Percentiles rank a stretch among this genome's conserved stretches.
phyloP scores from a whole-genome alignment of 2,329 filamentous ascomycete genomes.

The Colletotrichum somersetense region DNA sequence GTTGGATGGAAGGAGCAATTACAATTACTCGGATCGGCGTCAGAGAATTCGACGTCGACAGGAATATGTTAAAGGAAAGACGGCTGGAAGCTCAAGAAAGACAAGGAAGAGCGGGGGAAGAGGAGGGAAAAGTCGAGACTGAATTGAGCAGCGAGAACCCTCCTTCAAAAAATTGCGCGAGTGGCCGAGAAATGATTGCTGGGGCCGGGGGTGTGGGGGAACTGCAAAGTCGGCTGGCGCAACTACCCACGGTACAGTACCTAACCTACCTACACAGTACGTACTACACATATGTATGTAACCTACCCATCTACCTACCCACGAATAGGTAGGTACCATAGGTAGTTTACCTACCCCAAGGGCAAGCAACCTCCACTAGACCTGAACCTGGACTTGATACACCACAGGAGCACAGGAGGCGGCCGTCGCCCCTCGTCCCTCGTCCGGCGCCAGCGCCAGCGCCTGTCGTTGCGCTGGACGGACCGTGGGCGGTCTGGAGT shows the following conservation, averaged over 20 bases:
- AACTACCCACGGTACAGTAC: background rate
- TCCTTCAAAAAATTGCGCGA: conserved; percentile 27
- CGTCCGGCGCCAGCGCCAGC: conserved; percentile 9
- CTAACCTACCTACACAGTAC: no score
- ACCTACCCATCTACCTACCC: no score
- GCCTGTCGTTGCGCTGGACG: conserved; percentile 22
- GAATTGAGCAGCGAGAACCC: conserved; percentile 23
- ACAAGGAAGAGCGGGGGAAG: background rate
- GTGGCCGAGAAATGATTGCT: conserved; percentile 32
- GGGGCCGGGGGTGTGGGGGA: conserved; percentile 24
- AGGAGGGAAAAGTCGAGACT: conserved; percentile 31
- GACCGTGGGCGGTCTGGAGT: conserved; percentile 16
- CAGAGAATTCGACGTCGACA: conserved; percentile 15
- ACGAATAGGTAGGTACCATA: no score
- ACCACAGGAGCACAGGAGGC: background rate
- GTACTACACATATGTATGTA: no score
- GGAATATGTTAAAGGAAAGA: conserved; percentile 13
- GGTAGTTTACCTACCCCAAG: no score
- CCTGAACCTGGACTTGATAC: background rate
- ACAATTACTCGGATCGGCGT: conserved; percentile 28
- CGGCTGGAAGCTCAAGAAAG: background rate
- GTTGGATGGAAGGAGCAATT: background rate
- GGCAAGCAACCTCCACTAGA: background rate
- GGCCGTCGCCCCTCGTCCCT: background rate
- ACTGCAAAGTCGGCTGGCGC: background rate